Evolutionary conservation across 805 yeast genomes (phyloP).

Genomic region (Yamadazyma endophytica): DNA sequence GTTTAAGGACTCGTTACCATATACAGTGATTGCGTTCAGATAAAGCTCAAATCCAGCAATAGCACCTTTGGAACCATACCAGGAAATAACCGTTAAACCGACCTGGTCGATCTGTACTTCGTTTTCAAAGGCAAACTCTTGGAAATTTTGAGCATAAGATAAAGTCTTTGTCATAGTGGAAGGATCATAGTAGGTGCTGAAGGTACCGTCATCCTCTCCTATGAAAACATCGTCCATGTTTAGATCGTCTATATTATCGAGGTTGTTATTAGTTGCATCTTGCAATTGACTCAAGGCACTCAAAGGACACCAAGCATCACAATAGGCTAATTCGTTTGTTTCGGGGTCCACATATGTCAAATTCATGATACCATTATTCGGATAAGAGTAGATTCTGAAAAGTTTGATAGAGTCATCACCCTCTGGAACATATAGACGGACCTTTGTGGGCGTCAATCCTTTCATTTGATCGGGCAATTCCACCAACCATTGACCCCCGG

Average conservation of each 20-base stretch:
- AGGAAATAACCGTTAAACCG: conserved; percentile 58
- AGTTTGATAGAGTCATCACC: conserved; percentile 48
- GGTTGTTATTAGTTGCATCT: conserved; percentile 19
- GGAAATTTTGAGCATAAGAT: conserved; percentile 50
- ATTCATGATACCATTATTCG: conserved; percentile 88
- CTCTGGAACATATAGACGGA: conserved; percentile 64
- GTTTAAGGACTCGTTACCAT: conserved; percentile 73
- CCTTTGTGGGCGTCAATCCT: conserved; percentile 61
- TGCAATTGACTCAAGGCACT: conserved; percentile 34
- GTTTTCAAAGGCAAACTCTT: conserved; percentile 81
- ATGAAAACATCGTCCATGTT: conserved; percentile 18
- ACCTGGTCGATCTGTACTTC: conserved; percentile 55
- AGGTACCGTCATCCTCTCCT: conserved; percentile 31
- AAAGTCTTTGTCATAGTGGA: conserved; percentile 29
- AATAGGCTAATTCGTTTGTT: conserved; percentile 50
- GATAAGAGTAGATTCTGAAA: conserved; percentile 73
- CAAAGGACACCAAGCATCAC: conserved; percentile 91
- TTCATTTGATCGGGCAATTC: conserved; percentile 47
- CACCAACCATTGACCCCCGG: conserved; percentile 65
- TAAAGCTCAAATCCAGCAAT: conserved; percentile 70
- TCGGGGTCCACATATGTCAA: conserved; percentile 76
- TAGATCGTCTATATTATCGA: conserved; percentile 20
- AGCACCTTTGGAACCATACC: conserved; percentile 67
- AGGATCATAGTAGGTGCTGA: conserved; percentile 30
- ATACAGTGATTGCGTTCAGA: conserved; percentile 56